Evolutionary conservation across 192 early-diverging fungal genomes (phyloP), one percentile per base, ranked within the genome.

Genomic region (Coemansia sp.): DNA sequence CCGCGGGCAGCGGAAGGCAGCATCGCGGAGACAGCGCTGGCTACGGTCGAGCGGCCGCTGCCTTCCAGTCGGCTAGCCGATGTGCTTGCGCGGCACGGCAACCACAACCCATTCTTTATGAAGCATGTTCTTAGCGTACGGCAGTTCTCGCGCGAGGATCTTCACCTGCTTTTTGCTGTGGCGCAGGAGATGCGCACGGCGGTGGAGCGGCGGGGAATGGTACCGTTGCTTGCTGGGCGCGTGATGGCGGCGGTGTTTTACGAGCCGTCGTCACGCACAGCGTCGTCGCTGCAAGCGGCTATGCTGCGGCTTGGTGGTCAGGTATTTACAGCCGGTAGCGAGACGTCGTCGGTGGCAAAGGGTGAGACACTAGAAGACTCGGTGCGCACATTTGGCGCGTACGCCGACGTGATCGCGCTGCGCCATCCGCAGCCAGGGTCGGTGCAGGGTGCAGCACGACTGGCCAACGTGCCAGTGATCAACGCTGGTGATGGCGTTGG

Each of bases 401-500:
- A 99, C 77, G 92, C 91, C 51, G 95, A 99, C 72, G 61, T 93
- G 50, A 92, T 99, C 64, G 87, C 94, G 3, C 87, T 99, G 69
- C 90, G 97, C 31, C 97, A 99, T 76, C 95, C 95, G 31, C 86
- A 92, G 61, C 89, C 93, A 21, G 95, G 95, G 29, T 91, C 88
- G 67, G 92, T 90, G 23, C 78, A 87, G 60, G 68, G 85, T 21
- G 97, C 94, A 24, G 90, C 97, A 30, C 94, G 91, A 74, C 91
- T 87, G 80, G 89, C 92, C 32, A 91, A 88, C 70, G 88, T 96
- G 17, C 97, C 97, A 5, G 85, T 99, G 20, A 92, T 99, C 76
- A 97, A 97, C 67, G 97, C 94, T 36, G 97, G 97, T 57, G 95
- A 99, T 73, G 97, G 97, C 56, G 86, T 88, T 39, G 97, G 97